These are phyloP conservation scores for Vigna hirtella DNA, from an alignment of 306 rosid species.

Conservation along the genomic window DNA sequence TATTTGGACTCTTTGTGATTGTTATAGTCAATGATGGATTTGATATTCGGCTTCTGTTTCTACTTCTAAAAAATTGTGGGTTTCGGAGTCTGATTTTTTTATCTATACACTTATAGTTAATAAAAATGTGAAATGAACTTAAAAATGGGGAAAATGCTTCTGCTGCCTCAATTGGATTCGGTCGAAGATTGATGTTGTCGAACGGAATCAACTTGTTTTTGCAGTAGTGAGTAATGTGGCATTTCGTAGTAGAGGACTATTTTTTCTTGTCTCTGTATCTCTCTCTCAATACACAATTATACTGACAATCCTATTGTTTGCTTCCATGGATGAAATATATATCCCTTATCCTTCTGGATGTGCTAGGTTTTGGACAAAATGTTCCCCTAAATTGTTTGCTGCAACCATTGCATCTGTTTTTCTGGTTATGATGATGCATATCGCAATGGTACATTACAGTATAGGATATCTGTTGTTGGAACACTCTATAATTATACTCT, in stretches of 20 bases:
- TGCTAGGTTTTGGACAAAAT: constrained; percentile 3
- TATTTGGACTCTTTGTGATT: constrained; percentile 36
- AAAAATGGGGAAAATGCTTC: neutral
- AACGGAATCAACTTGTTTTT: constrained; percentile 35
- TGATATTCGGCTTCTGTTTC: neutral
- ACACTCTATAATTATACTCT: constrained; percentile 28
- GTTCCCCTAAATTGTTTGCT: constrained; percentile 6
- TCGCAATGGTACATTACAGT: constrained; percentile 4
- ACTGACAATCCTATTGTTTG: constrained; percentile 7
- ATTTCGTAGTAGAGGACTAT: neutral
- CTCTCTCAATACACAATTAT: constrained; percentile 7
- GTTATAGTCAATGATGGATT: constrained; percentile 22
- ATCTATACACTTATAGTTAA: neutral
- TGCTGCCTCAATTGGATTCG: constrained; percentile 29
- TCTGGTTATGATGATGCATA: constrained; percentile 18
- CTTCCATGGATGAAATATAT: constrained; percentile 37
- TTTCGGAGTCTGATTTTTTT: neutral
- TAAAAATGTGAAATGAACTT: constrained; percentile 27
- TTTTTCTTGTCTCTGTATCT: neutral
- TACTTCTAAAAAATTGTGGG: neutral
- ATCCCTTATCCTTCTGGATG: constrained; percentile 12
- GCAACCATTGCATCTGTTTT: constrained; percentile 18
- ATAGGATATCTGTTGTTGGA: constrained; percentile 24
- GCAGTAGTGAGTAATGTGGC: neutral
- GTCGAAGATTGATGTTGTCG: neutral